Evolutionary conservation across 495 filamentous ascomycete genomes (phyloP), one percentile per base, ranked within the genome.

Genomic region (Staphylotrichum tortipilum): DNA sequence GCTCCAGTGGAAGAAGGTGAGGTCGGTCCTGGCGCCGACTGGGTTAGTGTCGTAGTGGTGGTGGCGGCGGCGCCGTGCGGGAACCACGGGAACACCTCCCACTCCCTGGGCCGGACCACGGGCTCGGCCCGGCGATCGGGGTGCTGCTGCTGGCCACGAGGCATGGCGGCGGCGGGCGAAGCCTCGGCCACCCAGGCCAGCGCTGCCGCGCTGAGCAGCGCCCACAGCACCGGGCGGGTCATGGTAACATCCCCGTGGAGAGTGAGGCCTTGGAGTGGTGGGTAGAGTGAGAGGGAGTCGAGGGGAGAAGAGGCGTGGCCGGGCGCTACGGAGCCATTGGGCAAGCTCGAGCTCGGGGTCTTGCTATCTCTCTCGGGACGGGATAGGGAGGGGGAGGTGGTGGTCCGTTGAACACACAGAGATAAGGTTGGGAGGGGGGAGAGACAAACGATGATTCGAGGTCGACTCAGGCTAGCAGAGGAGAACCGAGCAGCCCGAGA

Each of bases 381-480:
- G 40, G 23, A 23, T 23, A 39, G 33, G 4, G 45, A 37, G 49
- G 45, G 5, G 39, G 28, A 19, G n/a, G 8, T 12, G 33, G n/a
- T 26, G 44, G 7, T 46, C 38, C 4, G 17, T 4, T 29, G 15
- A 31, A 33, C 23, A 47, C 28, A 44, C 3, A n/a, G 19, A 33
- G 18, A 23, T 24, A 54, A 54, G n/a, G n/a, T n/a, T n/a, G n/a
- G n/a, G n/a, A n/a, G n/a, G n/a, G n/a, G n/a, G n/a, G n/a, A n/a
- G 53, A 49, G 50, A 62, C 56, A 35, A 62, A 60, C 60, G 29
- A n/a, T 53, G 34, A 33, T 42, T 10, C n/a, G n/a, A 35, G 44
- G 37, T 10, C 24, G 40, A 53, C 44, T 49, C 42, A 49, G 23
- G 14, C 29, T 26, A 35, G 50, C 47, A 58, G 53, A n/a, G n/a